Conservation (phyloP, 1,284 basidiomycete species). For the Papiliotrema flavescens region DNA sequence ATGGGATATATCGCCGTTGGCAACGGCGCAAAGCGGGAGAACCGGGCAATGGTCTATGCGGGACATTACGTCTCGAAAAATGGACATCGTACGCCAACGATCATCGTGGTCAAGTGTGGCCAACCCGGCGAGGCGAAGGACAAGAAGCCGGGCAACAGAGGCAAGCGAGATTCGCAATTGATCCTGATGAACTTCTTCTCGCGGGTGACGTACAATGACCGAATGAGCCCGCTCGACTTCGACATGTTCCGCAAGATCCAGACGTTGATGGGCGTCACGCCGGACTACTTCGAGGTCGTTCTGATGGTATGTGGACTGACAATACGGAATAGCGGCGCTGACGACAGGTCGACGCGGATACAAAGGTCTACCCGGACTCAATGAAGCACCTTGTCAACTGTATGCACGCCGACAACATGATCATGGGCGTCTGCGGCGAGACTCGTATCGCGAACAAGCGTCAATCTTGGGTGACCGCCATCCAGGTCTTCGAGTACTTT, state of each 20-base stretch:
- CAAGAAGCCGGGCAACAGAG: constrained; percentile 95
- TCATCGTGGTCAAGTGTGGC: constrained; percentile 96
- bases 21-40: constrained; percentile 80
- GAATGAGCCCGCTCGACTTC: constrained; percentile 96
- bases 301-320: constrained; percentile 72
- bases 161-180: constrained; percentile 97
- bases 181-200: constrained; percentile 99
- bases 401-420: constrained; percentile 97
- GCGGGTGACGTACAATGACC: constrained; percentile 96
- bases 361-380: constrained; percentile 83
- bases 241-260: constrained; percentile 98
- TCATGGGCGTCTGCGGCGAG: constrained; percentile 99
- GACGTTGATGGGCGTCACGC: constrained; percentile 96
- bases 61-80: constrained; percentile 73
- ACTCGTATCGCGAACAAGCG: constrained; percentile 98
- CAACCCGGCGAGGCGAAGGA: constrained; percentile 73
- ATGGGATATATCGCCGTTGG: constrained; percentile 94
- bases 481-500: constrained; percentile 97
- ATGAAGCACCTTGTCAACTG: constrained; percentile 85
- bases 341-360: constrained; percentile 91
- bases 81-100: constrained; percentile 87
- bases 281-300: constrained; percentile 96
- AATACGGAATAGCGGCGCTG: not conserved
- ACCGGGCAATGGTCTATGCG: constrained; percentile 97
- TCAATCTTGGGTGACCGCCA: constrained; percentile 94